Conservation (phyloP, 441 rosid genomes). For the Gossypium schwendimanii region DNA sequence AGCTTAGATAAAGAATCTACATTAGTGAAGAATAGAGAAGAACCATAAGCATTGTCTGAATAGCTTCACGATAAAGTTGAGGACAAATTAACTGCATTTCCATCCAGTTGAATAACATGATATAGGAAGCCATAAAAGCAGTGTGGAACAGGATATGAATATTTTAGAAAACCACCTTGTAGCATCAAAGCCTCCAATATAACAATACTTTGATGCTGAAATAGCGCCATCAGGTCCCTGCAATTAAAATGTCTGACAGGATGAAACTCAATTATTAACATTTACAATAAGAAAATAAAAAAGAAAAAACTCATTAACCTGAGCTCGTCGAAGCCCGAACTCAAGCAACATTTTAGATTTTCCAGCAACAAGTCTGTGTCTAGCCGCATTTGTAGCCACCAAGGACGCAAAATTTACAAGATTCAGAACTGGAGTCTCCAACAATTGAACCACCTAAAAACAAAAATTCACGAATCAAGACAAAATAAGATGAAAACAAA, state of each 20-base stretch:
- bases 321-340: constrained; percentile 92
- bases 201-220: constrained; percentile 84
- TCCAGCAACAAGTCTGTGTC: constrained; percentile 87
- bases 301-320: constrained; percentile 39
- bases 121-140: not conserved
- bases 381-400: constrained; percentile 84
- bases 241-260: constrained; percentile 14
- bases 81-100: not conserved
- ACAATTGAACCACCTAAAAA: constrained; percentile 71
- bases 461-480: constrained; percentile 9
- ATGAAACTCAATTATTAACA: constrained; percentile 10
- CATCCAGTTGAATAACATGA: not conserved
- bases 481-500: not conserved
- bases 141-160: not conserved
- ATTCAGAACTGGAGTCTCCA: constrained; percentile 83
- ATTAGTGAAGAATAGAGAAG: not conserved
- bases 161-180: constrained; percentile 50
- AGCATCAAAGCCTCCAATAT: constrained; percentile 95
- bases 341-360: constrained; percentile 69
- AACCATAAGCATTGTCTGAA: not conserved
- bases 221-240: constrained; percentile 98
- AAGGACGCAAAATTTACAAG: constrained; percentile 83
- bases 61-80: not conserved
- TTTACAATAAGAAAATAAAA: not conserved
- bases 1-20: not conserved